These are phyloP conservation scores for Podaxis rugospora DNA, from an alignment of 768 basidiomycete species.

Conservation along the genomic window DNA sequence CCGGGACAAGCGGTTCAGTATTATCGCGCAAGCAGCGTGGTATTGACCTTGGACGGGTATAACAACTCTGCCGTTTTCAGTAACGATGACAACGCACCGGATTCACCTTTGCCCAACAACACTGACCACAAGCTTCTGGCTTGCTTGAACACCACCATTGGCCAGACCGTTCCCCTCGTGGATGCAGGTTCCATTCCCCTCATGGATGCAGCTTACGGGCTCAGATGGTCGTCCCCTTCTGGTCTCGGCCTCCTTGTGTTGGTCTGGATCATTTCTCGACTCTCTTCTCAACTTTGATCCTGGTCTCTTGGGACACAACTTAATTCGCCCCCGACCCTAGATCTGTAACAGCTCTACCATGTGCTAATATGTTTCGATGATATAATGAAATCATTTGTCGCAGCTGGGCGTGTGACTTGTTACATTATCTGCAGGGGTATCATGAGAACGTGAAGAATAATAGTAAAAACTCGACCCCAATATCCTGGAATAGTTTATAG, in stretches of 20 bases:
- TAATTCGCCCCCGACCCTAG: too few species aligned
- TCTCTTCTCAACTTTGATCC: conserved; percentile 16
- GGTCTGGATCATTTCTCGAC: conserved; percentile 18
- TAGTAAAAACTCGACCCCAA: background rate
- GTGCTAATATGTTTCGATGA: background rate
- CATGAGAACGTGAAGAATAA: background rate
- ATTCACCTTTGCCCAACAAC: conserved; percentile 46
- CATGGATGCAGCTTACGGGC: conserved; percentile 25
- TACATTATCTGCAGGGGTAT: background rate
- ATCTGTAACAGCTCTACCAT: too few species aligned
- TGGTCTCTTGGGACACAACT: too few species aligned
- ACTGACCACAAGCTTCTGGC: conserved; percentile 45
- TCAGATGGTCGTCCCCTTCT: conserved; percentile 15
- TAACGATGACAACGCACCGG: conserved; percentile 33
- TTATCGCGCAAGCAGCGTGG: conserved; percentile 62
- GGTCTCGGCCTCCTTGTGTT: conserved; percentile 18
- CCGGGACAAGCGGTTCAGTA: conserved; percentile 63
- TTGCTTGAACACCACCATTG: conserved; percentile 65
- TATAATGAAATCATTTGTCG: too few species aligned
- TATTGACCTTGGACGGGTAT: conserved; percentile 60
- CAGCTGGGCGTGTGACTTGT: background rate
- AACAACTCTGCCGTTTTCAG: conserved; percentile 53
- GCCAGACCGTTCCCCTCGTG: conserved; percentile 52
- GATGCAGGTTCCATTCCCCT: too few species aligned
- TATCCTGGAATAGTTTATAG: background rate